phyloP scores from a whole-genome alignment of 306 rosid species.

The Potentilla sterilis region DNA sequence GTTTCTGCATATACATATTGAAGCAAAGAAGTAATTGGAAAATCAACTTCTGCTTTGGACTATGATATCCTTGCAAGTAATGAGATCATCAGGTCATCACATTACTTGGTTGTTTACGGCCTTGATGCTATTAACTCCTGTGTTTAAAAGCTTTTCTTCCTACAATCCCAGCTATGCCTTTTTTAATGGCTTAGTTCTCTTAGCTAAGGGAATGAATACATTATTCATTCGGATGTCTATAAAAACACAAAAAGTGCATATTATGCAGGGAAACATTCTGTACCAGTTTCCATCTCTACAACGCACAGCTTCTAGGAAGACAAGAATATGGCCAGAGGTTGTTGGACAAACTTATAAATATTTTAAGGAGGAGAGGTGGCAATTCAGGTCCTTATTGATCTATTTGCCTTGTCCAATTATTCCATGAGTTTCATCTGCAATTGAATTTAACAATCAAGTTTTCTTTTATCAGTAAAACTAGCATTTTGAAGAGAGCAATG shows the following conservation, averaged over 20 bases:
- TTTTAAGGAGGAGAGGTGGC: slow-evolving; percentile 78
- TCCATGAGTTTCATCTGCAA: slow-evolving; percentile 18
- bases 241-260: slow-evolving; percentile 3
- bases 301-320: slow-evolving; percentile 62
- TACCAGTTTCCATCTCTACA: slow-evolving; percentile 92
- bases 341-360: slow-evolving; percentile 67
- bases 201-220: not conserved
- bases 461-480: slow-evolving; percentile 54
- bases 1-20: not conserved
- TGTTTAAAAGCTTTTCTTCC: not conserved
- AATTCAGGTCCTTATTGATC: slow-evolving; percentile 58
- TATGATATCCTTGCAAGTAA: slow-evolving; percentile 14
- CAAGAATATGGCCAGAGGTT: slow-evolving; percentile 80
- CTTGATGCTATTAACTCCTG: not conserved
- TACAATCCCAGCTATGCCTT: not conserved
- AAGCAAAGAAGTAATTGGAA: not conserved
- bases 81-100: not conserved
- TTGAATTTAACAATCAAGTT: slow-evolving; percentile 1
- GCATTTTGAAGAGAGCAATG: slow-evolving; percentile 70
- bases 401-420: not conserved
- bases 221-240: not conserved
- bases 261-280: slow-evolving; percentile 90
- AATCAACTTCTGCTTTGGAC: not conserved
- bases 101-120: slow-evolving; percentile 15
- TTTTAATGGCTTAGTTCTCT: not conserved